A percentile compares a stretch with the other conserved stretches of the same genome.
These are phyloP conservation scores for Rhododendron vialii DNA, from an alignment of 148 eudicot species.

Conservation along the genomic window DNA sequence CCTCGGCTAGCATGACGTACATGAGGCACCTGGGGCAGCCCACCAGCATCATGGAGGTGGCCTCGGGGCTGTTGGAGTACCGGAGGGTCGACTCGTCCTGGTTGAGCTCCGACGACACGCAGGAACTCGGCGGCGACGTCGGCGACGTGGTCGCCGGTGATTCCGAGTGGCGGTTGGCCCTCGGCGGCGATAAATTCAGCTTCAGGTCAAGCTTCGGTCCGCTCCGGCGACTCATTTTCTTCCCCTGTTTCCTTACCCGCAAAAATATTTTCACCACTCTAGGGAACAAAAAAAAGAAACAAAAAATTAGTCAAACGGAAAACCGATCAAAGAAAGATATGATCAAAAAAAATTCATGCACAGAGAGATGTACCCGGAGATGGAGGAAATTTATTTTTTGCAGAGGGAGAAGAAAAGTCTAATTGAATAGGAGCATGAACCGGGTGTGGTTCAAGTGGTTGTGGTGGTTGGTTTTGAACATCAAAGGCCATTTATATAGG, in stretches of 20 bases:
- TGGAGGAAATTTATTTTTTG: background rate
- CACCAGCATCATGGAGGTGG: conserved; percentile 60
- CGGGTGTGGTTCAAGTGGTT: conserved; percentile 8
- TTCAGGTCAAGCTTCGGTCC: conserved; percentile 53
- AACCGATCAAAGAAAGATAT: background rate
- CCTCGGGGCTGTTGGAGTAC: conserved; percentile 37
- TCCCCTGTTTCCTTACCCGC: background rate
- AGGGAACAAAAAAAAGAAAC: background rate
- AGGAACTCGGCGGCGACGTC: conserved; percentile 50
- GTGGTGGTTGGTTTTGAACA: conserved; percentile 32
- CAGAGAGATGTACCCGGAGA: background rate
- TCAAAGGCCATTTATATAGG: conserved; percentile 54
- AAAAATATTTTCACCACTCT: background rate
- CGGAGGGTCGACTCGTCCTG: conserved; percentile 2
- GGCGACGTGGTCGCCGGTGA: conserved; percentile 40
- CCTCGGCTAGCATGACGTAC: conserved; percentile 65
- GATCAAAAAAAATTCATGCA: background rate
- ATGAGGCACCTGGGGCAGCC: conserved; percentile 75
- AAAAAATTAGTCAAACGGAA: background rate
- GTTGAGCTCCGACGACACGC: conserved; percentile 55
- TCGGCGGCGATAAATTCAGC: conserved; percentile 63
- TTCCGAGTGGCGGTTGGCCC: conserved; percentile 16
- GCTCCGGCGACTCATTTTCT: conserved; percentile 36
- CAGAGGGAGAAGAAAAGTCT: background rate
- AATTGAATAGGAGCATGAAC: background rate